phyloP scores from a whole-genome alignment of 768 basidiomycete genomes.

The Suillus occidentalis region DNA sequence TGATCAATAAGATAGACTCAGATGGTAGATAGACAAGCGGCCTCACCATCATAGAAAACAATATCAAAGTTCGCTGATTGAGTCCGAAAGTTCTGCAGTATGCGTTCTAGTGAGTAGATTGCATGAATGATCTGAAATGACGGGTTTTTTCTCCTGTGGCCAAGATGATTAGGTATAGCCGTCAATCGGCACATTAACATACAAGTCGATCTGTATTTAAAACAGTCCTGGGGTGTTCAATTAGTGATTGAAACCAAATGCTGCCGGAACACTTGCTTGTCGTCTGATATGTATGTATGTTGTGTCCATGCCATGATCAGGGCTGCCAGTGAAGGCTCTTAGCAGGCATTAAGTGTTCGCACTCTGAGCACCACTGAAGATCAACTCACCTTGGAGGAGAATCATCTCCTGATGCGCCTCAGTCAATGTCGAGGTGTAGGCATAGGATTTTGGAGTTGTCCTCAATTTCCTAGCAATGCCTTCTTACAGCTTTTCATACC shows the following conservation, averaged over 20 bases:
- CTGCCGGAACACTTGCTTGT: not conserved
- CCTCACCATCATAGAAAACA: slow-evolving; percentile 59
- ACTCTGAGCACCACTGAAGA: not conserved
- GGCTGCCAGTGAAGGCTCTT: not conserved
- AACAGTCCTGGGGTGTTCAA: not conserved
- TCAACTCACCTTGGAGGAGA: not conserved
- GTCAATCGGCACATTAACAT: slow-evolving; percentile 10
- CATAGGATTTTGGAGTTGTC: not conserved
- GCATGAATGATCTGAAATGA: slow-evolving; percentile 69
- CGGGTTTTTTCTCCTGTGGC: slow-evolving; percentile 35
- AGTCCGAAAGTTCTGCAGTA: slow-evolving; percentile 46
- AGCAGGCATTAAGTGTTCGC: not conserved
- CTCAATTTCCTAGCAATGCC: not conserved
- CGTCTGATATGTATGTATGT: slow-evolving; percentile 10
- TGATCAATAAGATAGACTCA: not conserved
- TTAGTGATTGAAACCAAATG: not conserved
- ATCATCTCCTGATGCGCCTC: not conserved
- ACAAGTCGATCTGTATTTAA: slow-evolving; percentile 1
- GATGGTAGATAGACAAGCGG: not conserved
- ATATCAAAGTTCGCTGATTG: slow-evolving; percentile 60
- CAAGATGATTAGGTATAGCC: not conserved
- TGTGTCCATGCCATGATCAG: not conserved
- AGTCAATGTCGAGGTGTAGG: not conserved
- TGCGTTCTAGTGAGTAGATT: slow-evolving; percentile 50
- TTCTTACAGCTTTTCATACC: not conserved